phyloP scores from a whole-genome alignment of 805 yeast species.

The Cyberlindnera mississippiensis region DNA sequence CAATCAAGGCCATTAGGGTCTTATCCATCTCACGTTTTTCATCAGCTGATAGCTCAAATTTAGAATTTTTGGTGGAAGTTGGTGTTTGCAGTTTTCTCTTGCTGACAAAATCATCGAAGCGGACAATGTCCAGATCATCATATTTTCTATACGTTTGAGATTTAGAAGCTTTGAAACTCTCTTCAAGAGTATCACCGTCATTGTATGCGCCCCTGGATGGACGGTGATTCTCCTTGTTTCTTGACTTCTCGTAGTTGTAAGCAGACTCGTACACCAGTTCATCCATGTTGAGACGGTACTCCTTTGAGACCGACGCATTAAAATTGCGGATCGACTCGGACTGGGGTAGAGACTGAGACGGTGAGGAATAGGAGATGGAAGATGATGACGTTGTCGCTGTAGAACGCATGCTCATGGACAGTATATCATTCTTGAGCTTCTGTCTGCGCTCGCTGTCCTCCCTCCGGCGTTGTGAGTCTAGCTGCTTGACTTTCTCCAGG shows the following conservation, averaged over 20 bases:
- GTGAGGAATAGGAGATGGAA: neutral
- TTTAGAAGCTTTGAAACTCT: neutral
- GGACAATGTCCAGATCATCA: conserved; percentile 20
- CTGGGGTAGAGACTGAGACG: conserved; percentile 2
- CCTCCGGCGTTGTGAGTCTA: conserved; percentile 10
- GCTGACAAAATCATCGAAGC: conserved; percentile 25
- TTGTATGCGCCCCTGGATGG: neutral
- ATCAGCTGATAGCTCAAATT: conserved; percentile 21
- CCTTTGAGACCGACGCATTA: conserved; percentile 35
- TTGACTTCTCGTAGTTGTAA: conserved; percentile 50
- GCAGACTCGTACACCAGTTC: conserved; percentile 56
- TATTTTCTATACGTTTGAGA: conserved; percentile 11
- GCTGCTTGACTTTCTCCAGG: conserved; percentile 14
- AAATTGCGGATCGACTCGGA: conserved; percentile 18
- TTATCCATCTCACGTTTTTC: conserved; percentile 19
- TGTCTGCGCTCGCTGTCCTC: conserved; percentile 8
- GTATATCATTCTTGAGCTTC: conserved; percentile 1
- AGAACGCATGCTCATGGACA: neutral
- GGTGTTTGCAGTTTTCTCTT: conserved; percentile 1
- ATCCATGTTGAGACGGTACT: conserved; percentile 39
- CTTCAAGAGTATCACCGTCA: neutral
- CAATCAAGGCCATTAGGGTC: conserved; percentile 16
- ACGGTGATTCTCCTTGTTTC: conserved; percentile 1
- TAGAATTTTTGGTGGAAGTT: conserved; percentile 17
- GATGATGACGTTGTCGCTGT: neutral